These are phyloP conservation scores for Nidula microcarpa DNA, from an alignment of 768 basidiomycete species.

Conservation along the genomic window DNA sequence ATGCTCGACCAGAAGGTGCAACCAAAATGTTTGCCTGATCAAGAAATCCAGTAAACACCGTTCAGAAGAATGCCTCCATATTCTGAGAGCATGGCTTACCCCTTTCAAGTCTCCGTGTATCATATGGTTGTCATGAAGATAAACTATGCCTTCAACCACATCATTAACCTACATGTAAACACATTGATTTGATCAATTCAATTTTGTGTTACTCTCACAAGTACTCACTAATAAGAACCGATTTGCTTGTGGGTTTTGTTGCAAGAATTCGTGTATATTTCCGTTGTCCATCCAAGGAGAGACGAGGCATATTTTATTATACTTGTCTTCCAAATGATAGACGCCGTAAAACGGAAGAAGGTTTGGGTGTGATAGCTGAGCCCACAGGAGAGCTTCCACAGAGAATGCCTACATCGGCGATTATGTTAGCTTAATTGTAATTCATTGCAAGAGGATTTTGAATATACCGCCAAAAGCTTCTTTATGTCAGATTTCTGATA, in stretches of 20 bases:
- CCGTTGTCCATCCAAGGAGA: background rate
- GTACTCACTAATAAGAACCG: background rate
- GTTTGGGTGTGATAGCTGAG: background rate
- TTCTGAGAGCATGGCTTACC: background rate
- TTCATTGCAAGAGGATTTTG: background rate
- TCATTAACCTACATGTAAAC: slow-evolving; percentile 20
- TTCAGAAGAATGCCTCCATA: background rate
- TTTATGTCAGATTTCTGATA: background rate
- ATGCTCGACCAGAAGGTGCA: background rate
- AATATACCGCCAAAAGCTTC: background rate
- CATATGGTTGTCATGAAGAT: slow-evolving; percentile 28
- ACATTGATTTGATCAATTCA: background rate
- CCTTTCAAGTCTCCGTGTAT: slow-evolving; percentile 38
- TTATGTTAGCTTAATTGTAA: background rate
- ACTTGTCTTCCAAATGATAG: background rate
- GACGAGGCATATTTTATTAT: background rate
- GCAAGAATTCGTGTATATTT: background rate
- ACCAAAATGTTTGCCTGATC: background rate
- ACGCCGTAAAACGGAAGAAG: background rate
- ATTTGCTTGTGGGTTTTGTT: background rate
- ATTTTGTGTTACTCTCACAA: background rate
- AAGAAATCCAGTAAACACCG: background rate
- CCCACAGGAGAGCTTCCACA: background rate
- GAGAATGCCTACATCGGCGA: background rate
- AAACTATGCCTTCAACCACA: slow-evolving; percentile 24